Conservation (phyloP, 2,329 filamentous ascomycete species). For the Sarocladiaceae sp. region DNA sequence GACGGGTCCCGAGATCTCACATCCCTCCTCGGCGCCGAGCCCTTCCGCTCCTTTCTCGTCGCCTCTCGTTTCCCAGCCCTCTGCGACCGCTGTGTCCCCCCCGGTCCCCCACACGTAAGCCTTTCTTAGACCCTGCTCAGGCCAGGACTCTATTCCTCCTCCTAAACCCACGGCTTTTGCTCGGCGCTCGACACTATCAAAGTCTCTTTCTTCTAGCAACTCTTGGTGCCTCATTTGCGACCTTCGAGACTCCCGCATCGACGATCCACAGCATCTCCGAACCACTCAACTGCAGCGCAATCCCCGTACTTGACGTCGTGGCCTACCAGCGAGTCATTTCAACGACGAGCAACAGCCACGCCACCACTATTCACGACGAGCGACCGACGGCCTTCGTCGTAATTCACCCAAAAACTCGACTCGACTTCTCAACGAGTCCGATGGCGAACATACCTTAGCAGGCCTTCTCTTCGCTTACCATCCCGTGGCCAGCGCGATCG, state of each 20-base stretch:
- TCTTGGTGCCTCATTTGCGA: no score
- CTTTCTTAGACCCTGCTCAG: background rate
- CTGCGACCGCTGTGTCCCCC: background rate
- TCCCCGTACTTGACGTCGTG: background rate
- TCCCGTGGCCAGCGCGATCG: background rate
- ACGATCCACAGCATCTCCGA: background rate
- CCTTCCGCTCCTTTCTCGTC: slow-evolving; percentile 9
- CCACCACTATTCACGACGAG: background rate
- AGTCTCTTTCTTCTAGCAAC: background rate
- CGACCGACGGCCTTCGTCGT: background rate
- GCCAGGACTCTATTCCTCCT: background rate
- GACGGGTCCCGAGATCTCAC: slow-evolving; percentile 8
- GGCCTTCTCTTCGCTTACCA: background rate
- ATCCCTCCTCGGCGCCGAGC: slow-evolving; percentile 3
- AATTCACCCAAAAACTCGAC: background rate
- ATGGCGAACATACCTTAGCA: slow-evolving; percentile 6
- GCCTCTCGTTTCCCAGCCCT: slow-evolving; percentile 8
- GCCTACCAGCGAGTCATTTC: background rate
- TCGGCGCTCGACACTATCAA: slow-evolving; percentile 1
- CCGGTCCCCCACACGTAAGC: slow-evolving; percentile 7
- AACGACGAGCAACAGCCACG: background rate
- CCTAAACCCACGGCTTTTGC: background rate
- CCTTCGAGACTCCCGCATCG: background rate
- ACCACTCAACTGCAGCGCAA: background rate
- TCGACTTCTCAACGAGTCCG: background rate